A percentile compares a stretch with the other conserved stretches of the same genome.
Evolutionary conservation across 2,329 filamentous ascomycete genomes (phyloP).

Genomic region (Phialophora verrucosa): DNA sequence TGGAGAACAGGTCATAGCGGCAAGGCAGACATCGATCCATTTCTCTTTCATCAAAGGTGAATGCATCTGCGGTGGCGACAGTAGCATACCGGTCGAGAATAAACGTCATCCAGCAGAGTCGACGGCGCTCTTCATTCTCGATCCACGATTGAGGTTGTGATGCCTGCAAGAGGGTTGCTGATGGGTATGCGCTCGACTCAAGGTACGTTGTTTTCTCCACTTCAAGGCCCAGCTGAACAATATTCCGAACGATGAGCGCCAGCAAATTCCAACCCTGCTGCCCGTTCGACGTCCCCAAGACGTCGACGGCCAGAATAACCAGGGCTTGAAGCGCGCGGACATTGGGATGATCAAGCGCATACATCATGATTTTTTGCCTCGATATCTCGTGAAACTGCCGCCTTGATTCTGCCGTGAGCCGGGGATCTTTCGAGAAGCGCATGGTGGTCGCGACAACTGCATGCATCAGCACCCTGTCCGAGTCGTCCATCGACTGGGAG

Average conservation of each 20-base stretch:
- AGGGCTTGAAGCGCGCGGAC: slow-evolving; percentile 86
- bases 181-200: slow-evolving; percentile 77
- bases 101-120: slow-evolving; percentile 95
- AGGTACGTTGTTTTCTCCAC: slow-evolving; percentile 82
- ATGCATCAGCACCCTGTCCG: slow-evolving; percentile 81
- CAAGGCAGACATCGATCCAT: slow-evolving; percentile 87
- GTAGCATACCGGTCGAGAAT: slow-evolving; percentile 88
- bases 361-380: slow-evolving; percentile 84
- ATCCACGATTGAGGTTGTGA: slow-evolving; percentile 84
- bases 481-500: slow-evolving; percentile 56
- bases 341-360: slow-evolving; percentile 86
- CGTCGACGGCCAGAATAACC: slow-evolving; percentile 82
- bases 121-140: slow-evolving; percentile 82
- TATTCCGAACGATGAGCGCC: slow-evolving; percentile 83
- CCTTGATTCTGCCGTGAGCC: slow-evolving; percentile 74
- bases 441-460: slow-evolving; percentile 88
- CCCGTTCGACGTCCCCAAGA: slow-evolving; percentile 85
- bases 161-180: slow-evolving; percentile 81
- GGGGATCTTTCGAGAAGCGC: slow-evolving; percentile 77
- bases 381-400: slow-evolving; percentile 78
- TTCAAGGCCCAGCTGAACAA: slow-evolving; percentile 83
- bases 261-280: slow-evolving; percentile 91
- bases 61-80: slow-evolving; percentile 88
- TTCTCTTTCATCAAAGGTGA: slow-evolving; percentile 85
- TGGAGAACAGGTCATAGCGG: slow-evolving; percentile 82